These are phyloP conservation scores for Gossypium lobatum DNA, from an alignment of 441 rosid genomes.

Conservation along the genomic window DNA sequence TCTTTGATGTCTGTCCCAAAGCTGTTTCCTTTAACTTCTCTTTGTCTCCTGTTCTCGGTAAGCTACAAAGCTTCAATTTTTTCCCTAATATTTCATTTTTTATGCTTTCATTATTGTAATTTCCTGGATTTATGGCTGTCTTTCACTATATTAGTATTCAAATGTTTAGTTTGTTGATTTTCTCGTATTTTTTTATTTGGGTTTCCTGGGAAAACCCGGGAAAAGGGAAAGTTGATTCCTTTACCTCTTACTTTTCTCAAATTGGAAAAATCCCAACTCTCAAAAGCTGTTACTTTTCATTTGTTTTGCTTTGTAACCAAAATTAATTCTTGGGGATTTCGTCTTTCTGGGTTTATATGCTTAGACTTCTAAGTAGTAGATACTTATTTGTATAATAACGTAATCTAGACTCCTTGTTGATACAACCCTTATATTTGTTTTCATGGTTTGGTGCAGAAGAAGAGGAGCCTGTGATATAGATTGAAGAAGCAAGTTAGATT, in stretches of 20 bases:
- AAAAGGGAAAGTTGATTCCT: neutral
- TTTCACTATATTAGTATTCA: neutral
- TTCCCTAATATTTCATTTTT: neutral
- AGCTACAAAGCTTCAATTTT: slow-evolving; percentile 4
- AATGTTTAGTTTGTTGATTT: neutral
- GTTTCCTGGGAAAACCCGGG: neutral
- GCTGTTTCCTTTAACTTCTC: neutral
- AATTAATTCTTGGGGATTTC: neutral
- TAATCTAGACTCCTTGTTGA: neutral
- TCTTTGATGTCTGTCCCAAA: neutral
- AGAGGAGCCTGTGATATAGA: slow-evolving; percentile 31
- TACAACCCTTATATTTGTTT: neutral
- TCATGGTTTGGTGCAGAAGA: slow-evolving; percentile 19
- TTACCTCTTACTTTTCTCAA: neutral
- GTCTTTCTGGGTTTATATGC: neutral
- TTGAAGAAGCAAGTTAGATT: slow-evolving; percentile 17
- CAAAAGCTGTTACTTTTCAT: neutral
- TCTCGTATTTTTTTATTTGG: neutral
- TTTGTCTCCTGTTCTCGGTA: neutral
- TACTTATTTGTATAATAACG: neutral
- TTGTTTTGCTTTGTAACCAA: neutral
- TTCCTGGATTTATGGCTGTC: neutral
- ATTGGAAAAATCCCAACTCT: neutral
- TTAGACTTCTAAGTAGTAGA: neutral
- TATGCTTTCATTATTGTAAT: neutral